Conservation (phyloP, 805 yeast genomes). For the Jamesozyma gamospora region DNA sequence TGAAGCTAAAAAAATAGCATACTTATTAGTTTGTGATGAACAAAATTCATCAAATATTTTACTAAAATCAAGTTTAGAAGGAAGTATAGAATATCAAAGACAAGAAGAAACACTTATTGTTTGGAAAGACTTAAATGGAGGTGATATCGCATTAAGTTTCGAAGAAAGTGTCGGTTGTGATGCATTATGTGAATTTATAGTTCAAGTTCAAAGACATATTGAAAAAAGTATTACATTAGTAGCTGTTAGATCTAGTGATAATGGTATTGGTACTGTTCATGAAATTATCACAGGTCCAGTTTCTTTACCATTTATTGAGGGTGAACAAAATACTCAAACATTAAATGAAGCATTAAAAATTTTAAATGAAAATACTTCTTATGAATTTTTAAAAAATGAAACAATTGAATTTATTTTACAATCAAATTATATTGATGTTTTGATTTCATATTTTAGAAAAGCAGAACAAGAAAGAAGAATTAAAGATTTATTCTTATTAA, state of each 20-base stretch:
- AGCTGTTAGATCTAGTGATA: slow-evolving; percentile 45
- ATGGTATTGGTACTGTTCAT: slow-evolving; percentile 44
- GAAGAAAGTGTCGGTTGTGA: slow-evolving; percentile 89
- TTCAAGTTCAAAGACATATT: slow-evolving; percentile 50
- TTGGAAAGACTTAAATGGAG: slow-evolving; percentile 69
- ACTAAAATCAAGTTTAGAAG: slow-evolving; percentile 57
- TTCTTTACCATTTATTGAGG: slow-evolving; percentile 49
- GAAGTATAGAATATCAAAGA: slow-evolving; percentile 74
- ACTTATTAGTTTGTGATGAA: slow-evolving; percentile 66
- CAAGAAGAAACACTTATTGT: slow-evolving; percentile 92
- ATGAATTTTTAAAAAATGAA: slow-evolving; percentile 49
- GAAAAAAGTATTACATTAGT: slow-evolving; percentile 63
- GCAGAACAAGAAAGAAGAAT: slow-evolving; percentile 48
- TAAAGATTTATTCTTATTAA: slow-evolving; percentile 51
- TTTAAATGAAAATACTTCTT: slow-evolving; percentile 50
- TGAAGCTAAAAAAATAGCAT: slow-evolving; percentile 33
- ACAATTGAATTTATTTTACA: slow-evolving; percentile 48
- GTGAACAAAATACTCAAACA: slow-evolving; percentile 36
- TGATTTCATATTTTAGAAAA: slow-evolving; percentile 43
- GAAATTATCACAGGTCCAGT: slow-evolving; percentile 79
- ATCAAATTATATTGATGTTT: slow-evolving; percentile 40
- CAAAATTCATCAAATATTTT: slow-evolving; percentile 47
- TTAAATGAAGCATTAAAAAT: slow-evolving; percentile 45
- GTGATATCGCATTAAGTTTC: slow-evolving; percentile 78
- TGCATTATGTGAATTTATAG: slow-evolving; percentile 68